Base-by-base conservation (phyloP, 129 eudicot genomes). In the Pulicaria dysenterica region DNA sequence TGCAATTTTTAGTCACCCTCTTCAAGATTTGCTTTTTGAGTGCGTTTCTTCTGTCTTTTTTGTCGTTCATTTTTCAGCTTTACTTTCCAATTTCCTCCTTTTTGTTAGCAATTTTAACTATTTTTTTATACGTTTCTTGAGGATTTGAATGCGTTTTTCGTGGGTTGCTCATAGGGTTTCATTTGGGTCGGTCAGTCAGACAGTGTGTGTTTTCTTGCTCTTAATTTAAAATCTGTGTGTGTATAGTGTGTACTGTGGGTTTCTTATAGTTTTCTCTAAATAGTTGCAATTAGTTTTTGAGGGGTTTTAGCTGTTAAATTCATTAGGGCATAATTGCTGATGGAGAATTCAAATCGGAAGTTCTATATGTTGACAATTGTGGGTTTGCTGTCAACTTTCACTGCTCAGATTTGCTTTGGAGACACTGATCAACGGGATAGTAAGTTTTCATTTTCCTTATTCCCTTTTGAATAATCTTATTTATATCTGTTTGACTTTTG, bases 371-470 rank as follows among this genome's bases (percentile, higher is more conserved):
- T 75, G 65, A 54, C 63, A 77, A 37, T 83, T 10, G 54, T 81
- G 45, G 73, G 79, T 37, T 65, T 92, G 71, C 76, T 81, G 58
- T 54, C 76, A 11, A 63, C 77, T 68, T 75, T 81, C 10, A 77
- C 61, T 48, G 49, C 82, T 75, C 85, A 72, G 16, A 54, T 70
- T 61, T 77, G 87, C 81, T 43, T 56, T 45, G 91, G 86, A 47
- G 59, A 64, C 24, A 92, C 98, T 6, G 91, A 89, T 73, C 89
- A 80, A 78, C 83, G 89, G 45, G 98, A 92, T 70, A 84, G 98
- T 89, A 89, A 77, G 82, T 24, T 37, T 8, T 39, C 11, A 16
- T 38, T 62, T 39, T 39, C n/a, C 1, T 13, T 8, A 55, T 54
- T 13, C 17, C 40, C 17, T 57, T 64, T 56, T 6, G 59, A 51